Evolutionary conservation across 176 grass and related monocot species (phyloP).

Genomic region (Oryza longistaminata): DNA sequence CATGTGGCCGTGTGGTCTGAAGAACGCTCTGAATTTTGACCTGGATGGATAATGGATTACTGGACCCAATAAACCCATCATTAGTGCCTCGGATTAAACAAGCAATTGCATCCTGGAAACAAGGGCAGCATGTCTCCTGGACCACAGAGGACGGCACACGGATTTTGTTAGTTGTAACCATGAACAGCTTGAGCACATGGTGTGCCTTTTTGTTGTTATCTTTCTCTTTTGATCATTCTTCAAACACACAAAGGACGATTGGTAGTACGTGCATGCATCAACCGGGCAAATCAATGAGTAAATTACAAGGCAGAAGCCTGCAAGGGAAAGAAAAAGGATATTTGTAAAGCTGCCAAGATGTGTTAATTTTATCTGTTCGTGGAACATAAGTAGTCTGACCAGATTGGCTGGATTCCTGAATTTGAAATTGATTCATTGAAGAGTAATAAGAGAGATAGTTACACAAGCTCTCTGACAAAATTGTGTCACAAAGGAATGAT

Average conservation of each 20-base stretch:
- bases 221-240: background rate
- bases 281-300: background rate
- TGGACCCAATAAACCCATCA: background rate
- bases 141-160: conserved; percentile 26
- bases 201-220: background rate
- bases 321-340: background rate
- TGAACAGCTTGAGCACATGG: conserved; percentile 33
- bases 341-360: background rate
- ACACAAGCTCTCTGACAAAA: conserved; percentile 8
- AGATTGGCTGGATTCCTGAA: background rate
- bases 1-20: background rate
- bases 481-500: conserved; percentile 6
- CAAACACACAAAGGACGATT: background rate
- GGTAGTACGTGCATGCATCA: background rate
- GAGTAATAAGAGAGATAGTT: background rate
- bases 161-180: background rate
- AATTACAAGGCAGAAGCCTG: conserved; percentile 17
- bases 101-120: conserved; percentile 35
- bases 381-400: background rate
- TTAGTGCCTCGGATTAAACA: background rate
- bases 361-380: background rate
- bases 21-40: background rate
- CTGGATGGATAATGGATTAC: conserved; percentile 1
- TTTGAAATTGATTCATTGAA: background rate
- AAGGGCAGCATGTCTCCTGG: conserved; percentile 36